A percentile compares a stretch with the other conserved stretches of the same genome.
phyloP scores from a whole-genome alignment of 176 grass and related monocot genomes.

The Juncus inflexus region DNA sequence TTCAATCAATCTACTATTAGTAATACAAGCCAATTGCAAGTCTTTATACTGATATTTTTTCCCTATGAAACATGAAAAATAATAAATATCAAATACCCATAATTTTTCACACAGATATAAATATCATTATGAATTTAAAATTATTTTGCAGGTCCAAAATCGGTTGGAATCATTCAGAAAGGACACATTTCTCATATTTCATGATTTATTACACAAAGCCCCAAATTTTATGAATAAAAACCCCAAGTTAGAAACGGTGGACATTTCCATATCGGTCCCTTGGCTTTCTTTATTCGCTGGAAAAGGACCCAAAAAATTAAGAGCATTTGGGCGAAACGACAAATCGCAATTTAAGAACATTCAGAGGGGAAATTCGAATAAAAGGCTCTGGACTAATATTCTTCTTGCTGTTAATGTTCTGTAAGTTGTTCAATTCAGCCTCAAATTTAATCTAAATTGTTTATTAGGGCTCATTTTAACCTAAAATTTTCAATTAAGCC shows the following conservation, averaged over 20 bases:
- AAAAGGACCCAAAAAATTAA: conserved; percentile 24
- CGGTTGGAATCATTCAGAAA: too few relatives aligned
- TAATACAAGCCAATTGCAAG: too few relatives aligned
- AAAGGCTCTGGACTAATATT: conserved; percentile 81
- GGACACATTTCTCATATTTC: too few relatives aligned
- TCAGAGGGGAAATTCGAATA: conserved; percentile 36
- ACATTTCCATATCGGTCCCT: neutral
- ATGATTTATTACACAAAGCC: neutral
- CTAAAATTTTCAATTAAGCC: too few relatives aligned
- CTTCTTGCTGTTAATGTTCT: conserved; percentile 62
- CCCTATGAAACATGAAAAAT: too few relatives aligned
- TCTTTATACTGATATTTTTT: too few relatives aligned
- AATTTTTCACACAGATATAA: too few relatives aligned
- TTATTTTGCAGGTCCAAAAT: too few relatives aligned
- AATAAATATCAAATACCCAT: too few relatives aligned
- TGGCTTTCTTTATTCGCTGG: conserved; percentile 41
- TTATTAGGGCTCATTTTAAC: too few relatives aligned
- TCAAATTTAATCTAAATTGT: neutral
- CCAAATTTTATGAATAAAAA: conserved; percentile 5
- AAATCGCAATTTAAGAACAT: conserved; percentile 30
- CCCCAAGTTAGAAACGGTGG: neutral
- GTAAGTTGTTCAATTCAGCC: conserved; percentile 24
- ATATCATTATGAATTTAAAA: too few relatives aligned
- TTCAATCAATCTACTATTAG: too few relatives aligned
- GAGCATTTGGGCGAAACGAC: conserved; percentile 29